Conservation (phyloP, 768 basidiomycete species). For the Pleurotus platypus region DNA sequence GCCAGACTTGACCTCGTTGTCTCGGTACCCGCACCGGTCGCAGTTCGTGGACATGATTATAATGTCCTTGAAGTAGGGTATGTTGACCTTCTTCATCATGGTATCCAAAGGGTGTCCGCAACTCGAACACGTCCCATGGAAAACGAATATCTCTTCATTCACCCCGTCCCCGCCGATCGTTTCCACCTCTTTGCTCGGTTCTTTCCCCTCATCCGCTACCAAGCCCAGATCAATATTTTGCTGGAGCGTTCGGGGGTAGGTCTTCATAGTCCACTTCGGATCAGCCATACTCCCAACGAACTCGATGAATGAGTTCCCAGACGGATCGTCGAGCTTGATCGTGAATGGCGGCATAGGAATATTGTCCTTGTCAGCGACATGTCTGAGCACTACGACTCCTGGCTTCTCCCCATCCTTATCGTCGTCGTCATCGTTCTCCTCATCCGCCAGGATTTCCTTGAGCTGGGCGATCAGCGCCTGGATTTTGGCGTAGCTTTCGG, state of each 20-base stretch:
- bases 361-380: slow-evolving; percentile 32
- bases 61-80: slow-evolving; percentile 98
- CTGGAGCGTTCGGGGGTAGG: slow-evolving; percentile 72
- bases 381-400: slow-evolving; percentile 21
- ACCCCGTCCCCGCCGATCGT: slow-evolving; percentile 28
- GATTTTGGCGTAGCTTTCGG: slow-evolving; percentile 68
- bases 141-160: slow-evolving; percentile 86
- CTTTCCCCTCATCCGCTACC: slow-evolving; percentile 31
- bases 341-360: slow-evolving; percentile 72
- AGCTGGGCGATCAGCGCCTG: slow-evolving; percentile 69
- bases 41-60: slow-evolving; percentile 99
- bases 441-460: slow-evolving; percentile 58
- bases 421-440: slow-evolving; percentile 46
- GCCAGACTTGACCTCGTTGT: slow-evolving; percentile 97
- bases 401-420: slow-evolving; percentile 25
- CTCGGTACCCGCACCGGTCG: slow-evolving; percentile 90
- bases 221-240: slow-evolving; percentile 84
- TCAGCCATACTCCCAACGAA: slow-evolving; percentile 84
- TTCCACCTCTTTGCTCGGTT: slow-evolving; percentile 10
- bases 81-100: slow-evolving; percentile 92
- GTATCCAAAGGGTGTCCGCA: slow-evolving; percentile 85
- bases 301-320: slow-evolving; percentile 96
- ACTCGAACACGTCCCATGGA: slow-evolving; percentile 84
- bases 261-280: slow-evolving; percentile 87
- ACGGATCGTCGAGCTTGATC: slow-evolving; percentile 84